Evolutionary conservation across 257 asterid genomes (phyloP), one percentile per base, ranked within the genome.

Genomic region (Fraxinus pennsylvanica): DNA sequence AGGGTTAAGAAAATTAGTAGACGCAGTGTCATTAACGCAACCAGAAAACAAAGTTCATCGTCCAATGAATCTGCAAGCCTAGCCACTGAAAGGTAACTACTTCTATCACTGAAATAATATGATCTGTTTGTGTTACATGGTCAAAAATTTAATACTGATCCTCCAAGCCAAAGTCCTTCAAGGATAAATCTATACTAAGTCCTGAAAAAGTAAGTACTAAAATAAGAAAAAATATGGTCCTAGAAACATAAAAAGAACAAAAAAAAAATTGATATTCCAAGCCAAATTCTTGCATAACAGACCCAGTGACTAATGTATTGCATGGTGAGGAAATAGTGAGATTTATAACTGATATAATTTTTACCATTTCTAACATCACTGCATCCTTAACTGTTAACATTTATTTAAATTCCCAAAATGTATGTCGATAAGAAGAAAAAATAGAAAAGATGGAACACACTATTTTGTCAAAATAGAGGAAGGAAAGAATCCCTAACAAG

Each of bases 401-500:
- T 39, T 39, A 39, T 52, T 52, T 52, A 52, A 17, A 54, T 54
- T 22, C 65, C 1, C 10, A 54, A 54, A 19, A 54, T 17, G 19
- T 54, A 54, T 1, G 9, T 5, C 12, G 3, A 12, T n/a, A 36
- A 35, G 33, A 7, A 0, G 13, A 43, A 66, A 59, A n/a, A 74
- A 69, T 36, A 54, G 29, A 14, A 77, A 59, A 32, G 27, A 71
- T 33, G 35, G 38, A 74, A 65, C 52, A 45, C n/a, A 50, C 38
- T 27, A 75, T 35, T 39, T 66, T 68, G 73, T 32, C 45, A 69
- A 70, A 13, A 63, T 9, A 57, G 47, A 22, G 32, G 74, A 22
- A 43, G 73, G 29, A 71, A n/a, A 33, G 39, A 69, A 35, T 78
- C 52, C 38, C 74, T 50, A 77, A 61, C n/a, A 61, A 73, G 74